These are phyloP conservation scores for Anthracocystis setariae DNA, from an alignment of 1,284 basidiomycete species.

Conservation along the genomic window DNA sequence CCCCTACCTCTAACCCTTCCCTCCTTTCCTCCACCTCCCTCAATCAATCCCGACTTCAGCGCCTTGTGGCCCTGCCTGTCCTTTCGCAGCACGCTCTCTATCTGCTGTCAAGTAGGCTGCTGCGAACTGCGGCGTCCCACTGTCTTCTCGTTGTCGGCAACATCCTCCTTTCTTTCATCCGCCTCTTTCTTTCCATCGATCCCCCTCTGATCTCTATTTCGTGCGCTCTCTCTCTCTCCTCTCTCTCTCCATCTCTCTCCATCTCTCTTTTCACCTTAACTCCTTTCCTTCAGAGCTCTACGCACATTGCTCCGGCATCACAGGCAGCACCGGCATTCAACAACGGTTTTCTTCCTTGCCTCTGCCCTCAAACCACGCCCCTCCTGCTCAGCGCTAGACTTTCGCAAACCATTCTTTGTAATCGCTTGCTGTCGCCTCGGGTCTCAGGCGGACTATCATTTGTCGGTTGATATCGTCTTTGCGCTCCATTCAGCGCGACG, in stretches of 20 bases:
- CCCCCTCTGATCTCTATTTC: no score
- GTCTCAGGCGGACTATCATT: neutral
- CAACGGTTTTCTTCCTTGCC: neutral
- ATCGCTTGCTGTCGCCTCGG: constrained; percentile 9
- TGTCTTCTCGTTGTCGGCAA: no score
- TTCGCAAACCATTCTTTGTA: constrained; percentile 40
- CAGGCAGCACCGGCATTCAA: neutral
- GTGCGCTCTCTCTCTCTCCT: no score
- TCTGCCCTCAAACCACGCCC: neutral
- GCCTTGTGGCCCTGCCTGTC: neutral
- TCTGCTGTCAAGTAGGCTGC: constrained; percentile 10
- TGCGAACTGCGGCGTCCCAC: constrained; percentile 1
- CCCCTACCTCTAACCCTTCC: neutral
- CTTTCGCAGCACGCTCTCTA: constrained; percentile 11
- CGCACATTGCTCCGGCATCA: neutral
- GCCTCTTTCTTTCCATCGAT: neutral
- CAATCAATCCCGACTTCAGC: neutral
- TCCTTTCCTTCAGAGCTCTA: neutral
- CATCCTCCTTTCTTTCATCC: neutral
- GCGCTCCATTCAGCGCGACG: neutral
- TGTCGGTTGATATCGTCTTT: neutral
- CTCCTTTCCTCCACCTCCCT: neutral
- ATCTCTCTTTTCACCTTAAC: constrained; percentile 1
- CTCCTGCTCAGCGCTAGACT: neutral
- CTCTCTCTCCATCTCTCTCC: no score